These are phyloP conservation scores for Eucalyptus tenuipes DNA, from an alignment of 345 rosid species.

Conservation along the genomic window DNA sequence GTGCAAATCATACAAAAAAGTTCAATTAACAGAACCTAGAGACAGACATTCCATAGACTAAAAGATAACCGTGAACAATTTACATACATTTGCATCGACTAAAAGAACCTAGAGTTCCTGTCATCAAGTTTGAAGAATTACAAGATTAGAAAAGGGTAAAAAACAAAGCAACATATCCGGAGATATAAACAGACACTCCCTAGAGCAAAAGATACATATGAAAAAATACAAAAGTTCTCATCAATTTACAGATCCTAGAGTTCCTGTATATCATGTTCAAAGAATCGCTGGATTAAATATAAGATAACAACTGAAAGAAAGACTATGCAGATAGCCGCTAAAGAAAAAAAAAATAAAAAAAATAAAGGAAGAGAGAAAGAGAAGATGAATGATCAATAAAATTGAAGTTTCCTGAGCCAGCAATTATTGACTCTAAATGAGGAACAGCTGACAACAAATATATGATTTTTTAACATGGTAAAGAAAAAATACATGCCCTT, in stretches of 20 bases:
- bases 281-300: neutral
- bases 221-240: neutral
- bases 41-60: neutral
- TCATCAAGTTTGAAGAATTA: neutral
- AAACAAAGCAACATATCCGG: neutral
- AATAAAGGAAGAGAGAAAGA: neutral
- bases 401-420: neutral
- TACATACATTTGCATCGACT: neutral
- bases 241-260: neutral
- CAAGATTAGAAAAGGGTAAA: neutral
- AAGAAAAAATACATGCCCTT: neutral
- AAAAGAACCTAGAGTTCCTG: neutral
- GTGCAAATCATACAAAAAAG: neutral
- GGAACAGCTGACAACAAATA: neutral
- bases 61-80: neutral
- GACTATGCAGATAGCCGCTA: neutral
- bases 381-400: neutral
- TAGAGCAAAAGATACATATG: neutral
- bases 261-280: neutral
- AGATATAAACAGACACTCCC: neutral
- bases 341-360: neutral
- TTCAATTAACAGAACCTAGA: neutral
- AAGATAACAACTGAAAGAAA: neutral
- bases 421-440: neutral
- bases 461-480: neutral